These are phyloP conservation scores for Aspergillus felis DNA, from an alignment of 2,329 filamentous ascomycete genomes.

Conservation along the genomic window DNA sequence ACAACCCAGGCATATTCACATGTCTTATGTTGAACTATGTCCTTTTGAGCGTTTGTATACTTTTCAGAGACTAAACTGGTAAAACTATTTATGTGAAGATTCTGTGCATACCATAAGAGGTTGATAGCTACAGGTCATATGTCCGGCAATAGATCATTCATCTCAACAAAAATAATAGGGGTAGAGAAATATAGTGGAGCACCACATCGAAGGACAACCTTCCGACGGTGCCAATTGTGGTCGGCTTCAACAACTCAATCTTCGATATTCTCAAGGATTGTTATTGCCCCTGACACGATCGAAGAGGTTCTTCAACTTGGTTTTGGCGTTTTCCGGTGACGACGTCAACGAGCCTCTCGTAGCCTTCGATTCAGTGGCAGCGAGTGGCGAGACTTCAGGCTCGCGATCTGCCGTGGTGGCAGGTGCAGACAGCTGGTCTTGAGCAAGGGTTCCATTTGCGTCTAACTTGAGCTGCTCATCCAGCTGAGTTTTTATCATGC, in stretches of 20 bases:
- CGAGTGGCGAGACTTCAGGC: neutral
- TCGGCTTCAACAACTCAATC: neutral
- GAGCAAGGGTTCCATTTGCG: neutral
- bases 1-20: too few relatives aligned
- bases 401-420: neutral
- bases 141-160: too few relatives aligned
- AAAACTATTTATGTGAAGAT: neutral
- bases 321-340: conserved; percentile 10
- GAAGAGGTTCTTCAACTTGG: conserved; percentile 21
- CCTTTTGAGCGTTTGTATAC: neutral
- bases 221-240: neutral
- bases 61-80: neutral
- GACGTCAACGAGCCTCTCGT: conserved; percentile 1
- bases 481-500: conserved; percentile 15
- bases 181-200: neutral
- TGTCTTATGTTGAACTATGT: neutral
- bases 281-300: conserved; percentile 16
- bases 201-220: neutral
- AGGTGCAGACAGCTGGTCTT: neutral
- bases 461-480: conserved; percentile 4
- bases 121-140: neutral
- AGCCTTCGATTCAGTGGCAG: conserved; percentile 1
- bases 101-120: neutral
- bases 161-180: neutral
- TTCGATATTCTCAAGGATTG: neutral